phyloP scores from a whole-genome alignment of 2,329 filamentous ascomycete species.

The Aspergillus texensis region DNA sequence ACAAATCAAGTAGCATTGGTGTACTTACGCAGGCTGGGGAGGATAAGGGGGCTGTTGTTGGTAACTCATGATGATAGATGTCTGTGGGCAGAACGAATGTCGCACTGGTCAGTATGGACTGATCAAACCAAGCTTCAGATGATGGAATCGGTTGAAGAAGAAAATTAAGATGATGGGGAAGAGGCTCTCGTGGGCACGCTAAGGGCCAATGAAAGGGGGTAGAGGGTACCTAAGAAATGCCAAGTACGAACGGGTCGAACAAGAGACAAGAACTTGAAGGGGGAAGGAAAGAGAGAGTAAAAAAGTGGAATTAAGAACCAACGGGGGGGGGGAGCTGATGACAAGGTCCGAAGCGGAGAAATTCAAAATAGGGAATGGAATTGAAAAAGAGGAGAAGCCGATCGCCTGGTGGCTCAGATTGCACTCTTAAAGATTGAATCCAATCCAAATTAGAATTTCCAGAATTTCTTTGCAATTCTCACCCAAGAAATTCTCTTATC shows the following conservation, averaged over 20 bases:
- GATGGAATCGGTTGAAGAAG: constrained; percentile 1
- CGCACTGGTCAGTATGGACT: constrained; percentile 3
- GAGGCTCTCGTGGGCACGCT: constrained; percentile 2
- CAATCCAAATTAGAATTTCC: not conserved
- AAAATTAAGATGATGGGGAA: constrained; percentile 10
- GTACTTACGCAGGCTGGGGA: constrained; percentile 43
- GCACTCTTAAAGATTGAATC: not conserved
- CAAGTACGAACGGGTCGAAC: constrained; percentile 19
- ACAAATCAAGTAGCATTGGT: not conserved
- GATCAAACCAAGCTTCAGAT: not conserved
- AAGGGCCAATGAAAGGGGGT: constrained; percentile 20
- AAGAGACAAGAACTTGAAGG: not conserved
- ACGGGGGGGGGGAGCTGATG: constrained; percentile 1
- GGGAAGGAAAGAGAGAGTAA: not conserved
- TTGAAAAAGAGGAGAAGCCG: constrained; percentile 1
- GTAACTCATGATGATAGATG: constrained; percentile 22
- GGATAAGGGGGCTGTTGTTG: constrained; percentile 31
- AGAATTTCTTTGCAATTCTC: not conserved
- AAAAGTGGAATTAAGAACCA: constrained; percentile 8
- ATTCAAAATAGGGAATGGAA: constrained; percentile 12
- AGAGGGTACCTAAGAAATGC: constrained; percentile 26
- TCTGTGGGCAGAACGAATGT: constrained; percentile 1
- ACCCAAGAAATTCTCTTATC: not conserved
- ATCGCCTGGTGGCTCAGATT: not conserved
- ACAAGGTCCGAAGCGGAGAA: constrained; percentile 3